A percentile compares a stretch with the other conserved stretches of the same genome.
Conservation (phyloP, 495 filamentous ascomycete species). For the Aspergillus panamensis region DNA sequence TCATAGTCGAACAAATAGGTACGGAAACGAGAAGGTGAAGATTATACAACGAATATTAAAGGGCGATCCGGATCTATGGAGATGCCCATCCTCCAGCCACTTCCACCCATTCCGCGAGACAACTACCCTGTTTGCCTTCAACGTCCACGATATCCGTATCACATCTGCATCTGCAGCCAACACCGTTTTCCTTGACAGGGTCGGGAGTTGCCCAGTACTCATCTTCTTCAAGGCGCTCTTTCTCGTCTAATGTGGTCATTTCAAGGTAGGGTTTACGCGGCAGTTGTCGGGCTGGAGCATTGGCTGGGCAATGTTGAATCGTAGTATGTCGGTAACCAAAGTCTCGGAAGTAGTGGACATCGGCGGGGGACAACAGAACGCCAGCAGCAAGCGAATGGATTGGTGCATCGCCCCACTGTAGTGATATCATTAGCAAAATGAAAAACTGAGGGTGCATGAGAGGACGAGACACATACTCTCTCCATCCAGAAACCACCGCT, state of each 20-base stretch:
- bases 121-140: slow-evolving; percentile 94
- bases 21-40: slow-evolving; percentile 34
- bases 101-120: slow-evolving; percentile 94
- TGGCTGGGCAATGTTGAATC: slow-evolving; percentile 97
- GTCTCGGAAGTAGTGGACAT: slow-evolving; percentile 99
- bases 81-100: slow-evolving; percentile 94
- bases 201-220: slow-evolving; percentile 94
- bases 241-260: slow-evolving; percentile 77
- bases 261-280: slow-evolving; percentile 79
- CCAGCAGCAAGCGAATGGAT: slow-evolving; percentile 98
- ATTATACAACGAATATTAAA: slow-evolving; percentile 33
- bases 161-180: slow-evolving; percentile 93
- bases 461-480: slow-evolving; percentile 59
- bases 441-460: slow-evolving; percentile 19
- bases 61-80: slow-evolving; percentile 40
- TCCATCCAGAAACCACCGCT: slow-evolving; percentile 99
- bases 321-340: slow-evolving; percentile 98
- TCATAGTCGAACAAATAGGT: slow-evolving; percentile 34
- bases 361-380: slow-evolving; percentile 70
- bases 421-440: slow-evolving; percentile 19
- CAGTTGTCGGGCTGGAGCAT: slow-evolving; percentile 87
- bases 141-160: slow-evolving; percentile 99
- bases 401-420: slow-evolving; percentile 95
- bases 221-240: slow-evolving; percentile 87
- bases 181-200: slow-evolving; percentile 87